Conservation (phyloP, 2,329 filamentous ascomycete genomes). For the Alternaria sp. region DNA sequence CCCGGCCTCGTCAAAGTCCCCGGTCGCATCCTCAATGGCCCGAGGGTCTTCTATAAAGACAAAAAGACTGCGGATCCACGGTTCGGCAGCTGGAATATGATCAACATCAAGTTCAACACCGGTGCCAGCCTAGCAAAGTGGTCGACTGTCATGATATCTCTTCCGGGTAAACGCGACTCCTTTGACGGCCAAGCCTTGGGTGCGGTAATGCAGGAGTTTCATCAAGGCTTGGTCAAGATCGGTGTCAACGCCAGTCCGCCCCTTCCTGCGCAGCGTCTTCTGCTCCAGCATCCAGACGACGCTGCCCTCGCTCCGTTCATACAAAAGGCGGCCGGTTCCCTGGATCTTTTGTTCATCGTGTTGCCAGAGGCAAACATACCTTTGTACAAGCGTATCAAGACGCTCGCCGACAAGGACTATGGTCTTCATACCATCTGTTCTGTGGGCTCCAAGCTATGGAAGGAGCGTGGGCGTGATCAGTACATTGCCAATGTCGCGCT, state of each 20-base stretch:
- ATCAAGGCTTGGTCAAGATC: conserved; percentile 20
- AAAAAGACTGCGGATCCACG: too few species aligned
- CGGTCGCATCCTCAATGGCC: conserved; percentile 70
- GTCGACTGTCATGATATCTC: conserved; percentile 25
- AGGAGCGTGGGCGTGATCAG: conserved; percentile 45
- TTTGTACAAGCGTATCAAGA: conserved; percentile 39
- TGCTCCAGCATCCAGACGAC: conserved; percentile 17
- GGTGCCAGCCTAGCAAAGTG: conserved; percentile 20
- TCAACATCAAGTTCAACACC: conserved; percentile 29
- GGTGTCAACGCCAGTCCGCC: conserved; percentile 22
- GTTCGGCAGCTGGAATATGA: conserved; percentile 66
- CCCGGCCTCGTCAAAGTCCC: conserved; percentile 72
- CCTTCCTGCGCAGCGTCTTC: conserved; percentile 11
- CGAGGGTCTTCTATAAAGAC: too few species aligned
- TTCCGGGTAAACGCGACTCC: conserved; percentile 11
- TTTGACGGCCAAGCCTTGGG: conserved; percentile 12
- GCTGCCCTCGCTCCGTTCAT: conserved; percentile 8
- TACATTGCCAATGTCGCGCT: conserved; percentile 57
- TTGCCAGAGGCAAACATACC: conserved; percentile 26
- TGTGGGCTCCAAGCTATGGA: conserved; percentile 51
- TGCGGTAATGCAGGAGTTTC: conserved; percentile 21
- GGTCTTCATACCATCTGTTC: conserved; percentile 37
- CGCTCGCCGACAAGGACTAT: conserved; percentile 28
- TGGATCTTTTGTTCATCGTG: conserved; percentile 30
- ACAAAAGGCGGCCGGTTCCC: conserved; percentile 5